Percentiles rank a stretch among this genome's conserved stretches.
Evolutionary conservation across 2,329 filamentous ascomycete genomes (phyloP).

Genomic region (Cytospora chrysosperma): DNA sequence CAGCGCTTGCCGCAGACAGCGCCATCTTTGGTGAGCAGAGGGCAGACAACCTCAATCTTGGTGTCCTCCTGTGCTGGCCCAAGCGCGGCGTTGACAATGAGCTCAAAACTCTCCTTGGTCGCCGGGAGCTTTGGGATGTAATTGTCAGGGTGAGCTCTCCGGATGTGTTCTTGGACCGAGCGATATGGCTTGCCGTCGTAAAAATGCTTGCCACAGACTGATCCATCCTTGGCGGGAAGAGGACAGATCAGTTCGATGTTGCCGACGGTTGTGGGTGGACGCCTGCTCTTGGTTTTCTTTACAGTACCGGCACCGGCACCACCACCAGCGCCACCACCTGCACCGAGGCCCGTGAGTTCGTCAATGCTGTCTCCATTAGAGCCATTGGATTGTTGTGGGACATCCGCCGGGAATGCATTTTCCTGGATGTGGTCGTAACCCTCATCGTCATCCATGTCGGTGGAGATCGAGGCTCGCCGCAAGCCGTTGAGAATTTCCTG

Average conservation of each 20-base stretch:
- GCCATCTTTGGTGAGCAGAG: constrained; percentile 13
- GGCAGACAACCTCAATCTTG: constrained; percentile 17
- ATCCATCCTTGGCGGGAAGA: constrained; percentile 4
- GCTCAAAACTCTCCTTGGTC: constrained; percentile 93
- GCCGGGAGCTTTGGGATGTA: constrained; percentile 97
- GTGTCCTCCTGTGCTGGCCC: background rate
- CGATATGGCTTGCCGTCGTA: constrained; percentile 56
- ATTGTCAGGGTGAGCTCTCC: constrained; percentile 91
- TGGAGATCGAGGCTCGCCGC: constrained; percentile 13
- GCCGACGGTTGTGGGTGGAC: background rate
- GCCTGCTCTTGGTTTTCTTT: constrained; percentile 9
- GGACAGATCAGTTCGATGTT: background rate
- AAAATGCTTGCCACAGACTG: constrained; percentile 8
- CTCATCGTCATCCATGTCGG: background rate
- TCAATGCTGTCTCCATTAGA: constrained; percentile 19
- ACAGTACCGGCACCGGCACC: background rate
- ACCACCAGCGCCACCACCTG: background rate
- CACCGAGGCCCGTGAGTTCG: background rate
- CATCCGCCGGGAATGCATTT: constrained; percentile 19
- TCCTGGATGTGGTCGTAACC: constrained; percentile 26
- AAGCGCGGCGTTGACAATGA: constrained; percentile 76
- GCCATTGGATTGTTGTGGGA: constrained; percentile 7
- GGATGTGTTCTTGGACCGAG: constrained; percentile 99
- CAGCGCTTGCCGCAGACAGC: constrained; percentile 19
- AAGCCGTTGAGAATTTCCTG: constrained; percentile 7